phyloP scores from a whole-genome alignment of 164 flowering plant species.

The Tetracentron sinense region DNA sequence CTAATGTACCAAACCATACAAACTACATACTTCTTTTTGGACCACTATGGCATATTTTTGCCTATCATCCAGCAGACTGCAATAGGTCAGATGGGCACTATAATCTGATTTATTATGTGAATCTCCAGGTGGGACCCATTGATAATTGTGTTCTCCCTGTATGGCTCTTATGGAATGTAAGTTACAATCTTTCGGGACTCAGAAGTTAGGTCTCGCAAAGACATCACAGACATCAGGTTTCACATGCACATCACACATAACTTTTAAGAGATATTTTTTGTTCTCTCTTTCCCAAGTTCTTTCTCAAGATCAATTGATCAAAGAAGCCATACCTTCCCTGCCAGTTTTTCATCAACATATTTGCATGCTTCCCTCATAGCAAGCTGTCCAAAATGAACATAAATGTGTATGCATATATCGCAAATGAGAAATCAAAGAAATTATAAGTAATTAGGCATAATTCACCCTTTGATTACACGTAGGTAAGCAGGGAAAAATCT shows the following conservation, averaged over 20 bases:
- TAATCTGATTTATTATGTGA: background rate
- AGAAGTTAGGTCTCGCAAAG: background rate
- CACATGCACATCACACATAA: too few species aligned
- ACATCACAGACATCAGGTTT: too few species aligned
- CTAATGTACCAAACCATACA: background rate
- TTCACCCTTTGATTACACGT: background rate
- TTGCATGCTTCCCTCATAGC: constrained; percentile 95
- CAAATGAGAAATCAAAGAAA: background rate
- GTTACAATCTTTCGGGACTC: background rate
- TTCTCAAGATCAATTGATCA: background rate
- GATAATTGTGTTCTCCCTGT: background rate
- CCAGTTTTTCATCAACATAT: constrained; percentile 78
- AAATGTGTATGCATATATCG: background rate
- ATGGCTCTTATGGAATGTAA: background rate
- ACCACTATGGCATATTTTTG: background rate
- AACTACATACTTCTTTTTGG: background rate
- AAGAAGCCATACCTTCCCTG: constrained; percentile 56
- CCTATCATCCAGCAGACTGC: background rate
- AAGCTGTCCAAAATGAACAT: constrained; percentile 45
- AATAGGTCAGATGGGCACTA: background rate
- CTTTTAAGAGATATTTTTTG: background rate
- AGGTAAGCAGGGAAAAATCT: background rate
- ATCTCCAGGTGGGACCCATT: background rate
- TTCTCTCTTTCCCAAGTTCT: background rate
- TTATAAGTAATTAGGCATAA: background rate